These are phyloP conservation scores for Neoboletus brunneissimus DNA, from an alignment of 768 basidiomycete genomes.

Conservation along the genomic window DNA sequence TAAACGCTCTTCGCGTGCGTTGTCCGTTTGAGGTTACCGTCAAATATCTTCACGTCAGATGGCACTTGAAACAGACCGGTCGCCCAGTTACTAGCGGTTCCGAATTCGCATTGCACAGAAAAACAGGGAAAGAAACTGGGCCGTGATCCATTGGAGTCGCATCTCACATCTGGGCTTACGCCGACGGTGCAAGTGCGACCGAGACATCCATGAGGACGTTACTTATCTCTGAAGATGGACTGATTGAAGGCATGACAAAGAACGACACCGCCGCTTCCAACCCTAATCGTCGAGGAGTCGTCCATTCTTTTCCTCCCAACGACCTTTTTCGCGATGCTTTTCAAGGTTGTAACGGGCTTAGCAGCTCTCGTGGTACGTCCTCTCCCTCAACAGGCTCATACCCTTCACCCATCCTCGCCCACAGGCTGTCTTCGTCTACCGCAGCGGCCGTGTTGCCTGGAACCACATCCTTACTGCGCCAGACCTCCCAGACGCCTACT, in stretches of 20 bases:
- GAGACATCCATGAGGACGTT: too few species aligned
- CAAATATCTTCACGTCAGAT: not conserved
- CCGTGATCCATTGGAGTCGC: too few species aligned
- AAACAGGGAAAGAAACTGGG: too few species aligned
- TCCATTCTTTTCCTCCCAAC: not conserved
- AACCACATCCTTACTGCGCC: slow-evolving; percentile 43
- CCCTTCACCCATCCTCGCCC: not conserved
- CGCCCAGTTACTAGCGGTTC: too few species aligned
- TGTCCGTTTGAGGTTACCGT: not conserved
- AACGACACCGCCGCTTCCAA: too few species aligned
- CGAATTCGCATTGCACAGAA: too few species aligned
- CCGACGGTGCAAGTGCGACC: too few species aligned
- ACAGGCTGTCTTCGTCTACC: slow-evolving; percentile 45
- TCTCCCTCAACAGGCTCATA: not conserved
- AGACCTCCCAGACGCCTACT: slow-evolving; percentile 49
- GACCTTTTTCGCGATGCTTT: slow-evolving; percentile 8
- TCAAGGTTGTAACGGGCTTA: slow-evolving; percentile 6
- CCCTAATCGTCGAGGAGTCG: not conserved
- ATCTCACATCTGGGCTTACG: too few species aligned
- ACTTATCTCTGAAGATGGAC: too few species aligned
- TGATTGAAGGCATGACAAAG: too few species aligned
- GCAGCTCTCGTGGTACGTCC: slow-evolving; percentile 11
- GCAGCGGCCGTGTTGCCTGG: slow-evolving; percentile 40
- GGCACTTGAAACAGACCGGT: not conserved
- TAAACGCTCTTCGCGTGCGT: not conserved